phyloP scores from a whole-genome alignment of 306 rosid genomes.

The Lotus japonicus region DNA sequence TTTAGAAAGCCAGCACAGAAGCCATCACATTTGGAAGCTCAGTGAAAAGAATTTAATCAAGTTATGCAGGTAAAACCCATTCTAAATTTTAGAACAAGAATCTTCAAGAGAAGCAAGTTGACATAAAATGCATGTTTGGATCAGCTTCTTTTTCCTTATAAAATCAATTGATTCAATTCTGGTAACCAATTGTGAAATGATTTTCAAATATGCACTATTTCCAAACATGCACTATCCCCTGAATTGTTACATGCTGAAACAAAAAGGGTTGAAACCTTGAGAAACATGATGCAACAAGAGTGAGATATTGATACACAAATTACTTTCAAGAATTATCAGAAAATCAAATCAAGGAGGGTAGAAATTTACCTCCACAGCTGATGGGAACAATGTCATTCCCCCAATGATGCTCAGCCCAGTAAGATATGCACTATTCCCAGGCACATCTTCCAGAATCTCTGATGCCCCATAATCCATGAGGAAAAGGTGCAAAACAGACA shows the following conservation, averaged over 20 bases:
- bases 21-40: neutral
- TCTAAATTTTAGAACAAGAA: slow-evolving; percentile 1
- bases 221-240: too few species aligned
- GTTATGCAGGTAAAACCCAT: slow-evolving; percentile 5
- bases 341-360: slow-evolving; percentile 5
- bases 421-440: slow-evolving; percentile 87
- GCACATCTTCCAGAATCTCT: slow-evolving; percentile 82
- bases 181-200: too few species aligned
- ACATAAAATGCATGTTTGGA: neutral
- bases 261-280: neutral
- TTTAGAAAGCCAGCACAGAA: neutral
- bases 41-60: neutral
- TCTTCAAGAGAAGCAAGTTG: slow-evolving; percentile 1
- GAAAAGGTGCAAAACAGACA: slow-evolving; percentile 61
- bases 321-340: neutral
- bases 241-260: neutral
- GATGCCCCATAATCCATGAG: slow-evolving; percentile 77
- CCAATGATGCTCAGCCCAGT: slow-evolving; percentile 95
- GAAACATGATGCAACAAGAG: neutral
- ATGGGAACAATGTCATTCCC: slow-evolving; percentile 92
- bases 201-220: too few species aligned
- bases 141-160: too few species aligned
- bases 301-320: neutral
- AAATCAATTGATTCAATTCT: too few species aligned
- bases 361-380: slow-evolving; percentile 72